Evolutionary conservation across 1,284 basidiomycete genomes (phyloP).

Genomic region (Trichosporon sp.): DNA sequence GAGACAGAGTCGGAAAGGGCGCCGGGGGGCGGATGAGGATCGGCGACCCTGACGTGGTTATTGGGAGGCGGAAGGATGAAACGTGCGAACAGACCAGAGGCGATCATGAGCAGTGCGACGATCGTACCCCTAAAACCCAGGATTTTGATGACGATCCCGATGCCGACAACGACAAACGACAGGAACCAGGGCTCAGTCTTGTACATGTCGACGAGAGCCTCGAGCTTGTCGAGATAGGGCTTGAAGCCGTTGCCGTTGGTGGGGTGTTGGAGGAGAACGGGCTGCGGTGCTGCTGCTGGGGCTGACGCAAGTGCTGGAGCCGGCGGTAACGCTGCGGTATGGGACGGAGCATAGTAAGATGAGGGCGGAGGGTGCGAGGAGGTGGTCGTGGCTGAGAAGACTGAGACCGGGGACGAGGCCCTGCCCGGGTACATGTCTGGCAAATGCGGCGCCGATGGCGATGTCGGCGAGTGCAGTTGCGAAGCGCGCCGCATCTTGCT

Average conservation of each 20-base stretch:
- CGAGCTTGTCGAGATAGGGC: not conserved
- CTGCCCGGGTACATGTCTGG: not conserved
- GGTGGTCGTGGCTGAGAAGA: not conserved
- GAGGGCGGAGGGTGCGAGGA: not conserved
- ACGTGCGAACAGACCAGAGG: not conserved
- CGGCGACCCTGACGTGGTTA: not conserved
- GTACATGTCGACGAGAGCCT: not conserved
- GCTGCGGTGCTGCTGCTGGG: not conserved
- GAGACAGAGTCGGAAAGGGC: constrained; percentile 7
- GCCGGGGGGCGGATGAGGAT: constrained; percentile 3
- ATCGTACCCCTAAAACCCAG: constrained; percentile 1
- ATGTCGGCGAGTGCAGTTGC: not conserved
- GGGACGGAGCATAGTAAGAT: not conserved
- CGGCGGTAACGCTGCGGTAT: no score
- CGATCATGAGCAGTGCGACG: not conserved
- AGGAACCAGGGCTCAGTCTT: not conserved
- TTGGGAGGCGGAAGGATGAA: constrained; percentile 6
- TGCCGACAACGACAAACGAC: not conserved
- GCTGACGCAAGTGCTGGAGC: not conserved
- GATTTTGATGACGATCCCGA: not conserved
- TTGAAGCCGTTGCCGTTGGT: not conserved
- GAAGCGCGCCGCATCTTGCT: not conserved
- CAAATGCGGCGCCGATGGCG: not conserved
- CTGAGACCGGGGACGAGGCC: not conserved
- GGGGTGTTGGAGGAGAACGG: not conserved